Percentiles rank a stretch among this genome's conserved stretches.
Conservation (phyloP, 306 rosid species). For the Fragaria iinumae region DNA sequence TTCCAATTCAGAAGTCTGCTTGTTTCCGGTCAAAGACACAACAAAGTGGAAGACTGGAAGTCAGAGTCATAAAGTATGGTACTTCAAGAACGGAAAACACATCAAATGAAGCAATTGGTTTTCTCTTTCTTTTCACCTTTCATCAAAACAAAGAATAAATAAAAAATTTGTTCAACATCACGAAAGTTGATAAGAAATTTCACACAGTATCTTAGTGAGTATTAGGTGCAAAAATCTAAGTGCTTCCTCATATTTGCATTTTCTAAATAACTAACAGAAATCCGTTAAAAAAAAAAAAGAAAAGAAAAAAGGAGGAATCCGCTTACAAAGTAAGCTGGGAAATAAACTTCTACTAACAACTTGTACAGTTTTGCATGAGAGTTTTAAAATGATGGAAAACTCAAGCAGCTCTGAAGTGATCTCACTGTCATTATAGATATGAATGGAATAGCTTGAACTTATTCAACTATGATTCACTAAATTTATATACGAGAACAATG, state of each 20-base stretch:
- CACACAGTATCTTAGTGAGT: background rate
- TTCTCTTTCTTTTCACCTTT: background rate
- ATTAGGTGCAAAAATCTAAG: background rate
- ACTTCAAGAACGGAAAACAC: background rate
- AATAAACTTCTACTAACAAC: background rate
- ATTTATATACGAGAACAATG: background rate
- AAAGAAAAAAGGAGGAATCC: background rate
- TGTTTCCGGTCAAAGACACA: constrained; percentile 61
- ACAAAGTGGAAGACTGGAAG: background rate
- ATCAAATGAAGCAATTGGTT: background rate
- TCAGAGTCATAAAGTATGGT: background rate
- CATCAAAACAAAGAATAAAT: background rate
- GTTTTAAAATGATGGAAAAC: background rate
- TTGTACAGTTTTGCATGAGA: background rate
- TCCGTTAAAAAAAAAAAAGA: too few relatives aligned
- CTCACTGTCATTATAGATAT: background rate
- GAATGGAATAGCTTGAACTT: background rate
- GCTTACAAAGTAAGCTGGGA: background rate
- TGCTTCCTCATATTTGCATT: background rate
- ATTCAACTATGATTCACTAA: background rate
- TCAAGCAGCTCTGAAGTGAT: background rate
- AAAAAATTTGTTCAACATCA: background rate
- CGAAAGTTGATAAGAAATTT: background rate
- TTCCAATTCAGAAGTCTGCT: constrained; percentile 63
- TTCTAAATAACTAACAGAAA: background rate